phyloP scores from a whole-genome alignment of 305 asterid species.

The Striga hermonthica region DNA sequence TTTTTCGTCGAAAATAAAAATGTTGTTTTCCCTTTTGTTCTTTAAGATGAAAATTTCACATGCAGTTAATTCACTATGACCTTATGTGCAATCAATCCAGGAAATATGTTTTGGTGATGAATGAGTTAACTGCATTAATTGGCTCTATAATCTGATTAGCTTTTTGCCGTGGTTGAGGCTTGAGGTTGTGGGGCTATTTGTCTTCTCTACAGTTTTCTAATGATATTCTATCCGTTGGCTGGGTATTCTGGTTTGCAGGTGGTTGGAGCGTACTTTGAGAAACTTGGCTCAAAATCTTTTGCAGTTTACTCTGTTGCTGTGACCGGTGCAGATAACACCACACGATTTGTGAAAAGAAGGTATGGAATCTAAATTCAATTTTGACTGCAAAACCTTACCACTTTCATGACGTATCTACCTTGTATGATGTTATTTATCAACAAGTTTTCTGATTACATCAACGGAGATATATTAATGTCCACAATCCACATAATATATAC shows the following conservation, averaged over 20 bases:
- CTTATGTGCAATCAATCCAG: not conserved
- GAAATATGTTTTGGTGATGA: conserved; percentile 6
- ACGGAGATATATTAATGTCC: conserved; percentile 10
- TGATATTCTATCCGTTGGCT: conserved; percentile 29
- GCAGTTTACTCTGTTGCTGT: conserved; percentile 92
- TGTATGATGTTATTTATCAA: conserved; percentile 24
- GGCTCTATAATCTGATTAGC: conserved; percentile 1
- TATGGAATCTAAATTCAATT: conserved; percentile 30
- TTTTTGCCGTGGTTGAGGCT: conserved; percentile 26
- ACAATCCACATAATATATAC: conserved; percentile 8
- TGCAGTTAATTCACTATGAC: not conserved
- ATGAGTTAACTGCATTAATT: conserved; percentile 19
- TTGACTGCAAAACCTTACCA: conserved; percentile 28
- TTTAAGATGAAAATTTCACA: conserved; percentile 13
- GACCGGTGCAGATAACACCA: conserved; percentile 63
- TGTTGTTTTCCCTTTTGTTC: conserved; percentile 3
- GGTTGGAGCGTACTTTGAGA: conserved; percentile 92
- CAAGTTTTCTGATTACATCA: conserved; percentile 13
- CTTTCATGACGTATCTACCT: conserved; percentile 17
- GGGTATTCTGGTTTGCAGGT: conserved; percentile 56
- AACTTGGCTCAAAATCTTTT: conserved; percentile 84
- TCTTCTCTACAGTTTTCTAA: conserved; percentile 24
- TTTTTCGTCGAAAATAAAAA: conserved; percentile 7
- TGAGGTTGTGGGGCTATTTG: conserved; percentile 20
- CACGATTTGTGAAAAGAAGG: conserved; percentile 98